Evolutionary conservation across 2,329 filamentous ascomycete species (phyloP), one percentile per base, ranked within the genome.

Genomic region (Mycocentrospora acerina): DNA sequence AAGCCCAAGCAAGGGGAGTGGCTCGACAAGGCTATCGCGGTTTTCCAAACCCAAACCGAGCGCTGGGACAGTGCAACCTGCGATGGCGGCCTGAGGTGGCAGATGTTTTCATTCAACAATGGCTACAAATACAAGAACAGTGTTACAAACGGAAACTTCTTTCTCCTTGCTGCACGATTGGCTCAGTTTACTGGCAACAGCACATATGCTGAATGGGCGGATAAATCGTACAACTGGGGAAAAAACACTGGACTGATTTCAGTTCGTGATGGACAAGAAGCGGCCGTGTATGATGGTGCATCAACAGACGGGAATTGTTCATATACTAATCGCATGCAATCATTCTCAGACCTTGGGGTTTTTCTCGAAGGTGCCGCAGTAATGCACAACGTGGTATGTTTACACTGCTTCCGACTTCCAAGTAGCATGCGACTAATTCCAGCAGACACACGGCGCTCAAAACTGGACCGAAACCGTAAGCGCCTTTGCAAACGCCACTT

Each of bases 51-150:
- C 12, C 83, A 89, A 59, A 74, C 72, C 4, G 59, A 58, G 16
- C 79, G 88, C 26, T 91, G 88, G 86, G 81, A 90, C 60, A 72
- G 68, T 0, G 67, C 72, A 0, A 66, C 69, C 25, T 93, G 88
- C 57, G 74, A 73, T 19, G 88, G 88, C 35, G 88, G 88, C 7
- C 71, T 64, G 17, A 44, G 47, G 19, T 90, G 85, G 85, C 87
- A 93, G 68, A 88, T 94, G 50, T 90, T 82, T 60, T 65, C 75
- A 2, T 80, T 77, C 54, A 90, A 93, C 59, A 82, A 81, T 43
- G 88, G 88, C 10, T 82, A 88, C 59, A 75, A 80, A 53, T 91
- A 93, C 75, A 91, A 89, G 67, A 88, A 90, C 68, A 76, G 79
- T 9, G 75, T 87, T 48, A 81, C 82, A 40, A 91, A 90, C 60